These are phyloP conservation scores for Neocallimastix lanati DNA, from an alignment of 192 early-diverging fungal genomes.

Conservation along the genomic window DNA sequence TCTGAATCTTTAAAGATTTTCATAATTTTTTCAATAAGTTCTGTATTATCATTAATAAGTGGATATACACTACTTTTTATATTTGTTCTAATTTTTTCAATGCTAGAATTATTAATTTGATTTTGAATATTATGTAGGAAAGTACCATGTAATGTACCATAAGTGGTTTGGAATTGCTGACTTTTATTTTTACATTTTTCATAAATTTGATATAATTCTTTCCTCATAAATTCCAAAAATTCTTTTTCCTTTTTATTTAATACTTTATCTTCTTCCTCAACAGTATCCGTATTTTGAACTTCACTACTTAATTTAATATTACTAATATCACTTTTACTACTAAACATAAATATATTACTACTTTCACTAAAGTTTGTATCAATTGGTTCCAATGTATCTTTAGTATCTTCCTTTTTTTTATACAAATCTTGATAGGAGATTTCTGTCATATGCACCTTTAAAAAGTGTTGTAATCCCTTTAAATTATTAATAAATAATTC, in stretches of 20 bases:
- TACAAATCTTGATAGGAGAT: slow-evolving; percentile 1
- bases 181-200: neutral
- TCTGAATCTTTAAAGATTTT: neutral
- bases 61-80: slow-evolving; percentile 4
- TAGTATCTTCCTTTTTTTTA: neutral
- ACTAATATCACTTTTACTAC: neutral
- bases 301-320: neutral
- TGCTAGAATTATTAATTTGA: neutral
- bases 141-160: neutral
- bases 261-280: neutral
- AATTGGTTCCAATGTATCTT: neutral
- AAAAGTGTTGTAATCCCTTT: neutral
- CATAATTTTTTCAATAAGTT: neutral
- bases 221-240: neutral
- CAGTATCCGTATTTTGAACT: neutral
- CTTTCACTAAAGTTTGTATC: neutral
- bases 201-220: neutral
- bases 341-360: neutral
- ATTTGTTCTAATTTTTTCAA: slow-evolving; percentile 2
- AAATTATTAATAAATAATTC: slow-evolving; percentile 1
- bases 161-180: neutral
- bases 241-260: neutral
- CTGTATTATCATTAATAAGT: slow-evolving; percentile 9
- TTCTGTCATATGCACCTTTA: neutral
- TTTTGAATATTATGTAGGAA: slow-evolving; percentile 8